Evolutionary conservation across 441 rosid species (phyloP), one percentile per base, ranked within the genome.

Genomic region (Bocquillonia castaneifolia): DNA sequence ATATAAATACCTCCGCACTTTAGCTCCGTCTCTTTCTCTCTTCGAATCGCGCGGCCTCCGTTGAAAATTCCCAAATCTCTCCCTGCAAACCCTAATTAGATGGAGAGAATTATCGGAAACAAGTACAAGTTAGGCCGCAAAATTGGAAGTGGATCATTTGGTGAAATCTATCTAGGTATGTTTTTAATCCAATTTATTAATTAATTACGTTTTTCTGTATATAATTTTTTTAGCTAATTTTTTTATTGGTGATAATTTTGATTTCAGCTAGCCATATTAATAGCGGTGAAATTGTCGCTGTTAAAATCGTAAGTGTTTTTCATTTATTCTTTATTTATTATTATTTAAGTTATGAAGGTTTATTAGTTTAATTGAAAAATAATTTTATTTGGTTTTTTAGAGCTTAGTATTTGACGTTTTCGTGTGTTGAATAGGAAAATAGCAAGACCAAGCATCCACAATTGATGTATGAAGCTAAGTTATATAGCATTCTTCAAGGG

Each of bases 71-170:
- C 14, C 50, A 20, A 45, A 45, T 17, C n/a, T 17, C 51, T 66
- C 60, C 20, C 28, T 66, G 23, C 31, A 2, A 66, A 52, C 69
- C 60, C 37, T 36, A 53, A 3, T 66, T 58, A 15, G 53, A 88
- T 90, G 95, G 97, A 88, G 72, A 85, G 97, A 51, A 67, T 85
- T 68, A 81, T 91, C 82, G 96, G 97, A 44, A 85, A 89, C 67
- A 87, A 88, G 79, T 87, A 75, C 77, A 88, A 87, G 85, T 88
- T 91, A 70, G 97, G 88, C 55, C 90, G 95, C 48, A 86, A 86
- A 82, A 87, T 91, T 87, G 97, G 97, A 72, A 82, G 91, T 68
- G 95, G 97, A 76, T 91, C 95, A n/a, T 91, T 85, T 74, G 97
- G 97, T 42, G 91, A 91, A 80, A 89, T 92, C 58, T 89, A 72